Evolutionary conservation across 1,139 yeast species (phyloP).

Genomic region (Blastobotrys apis): DNA sequence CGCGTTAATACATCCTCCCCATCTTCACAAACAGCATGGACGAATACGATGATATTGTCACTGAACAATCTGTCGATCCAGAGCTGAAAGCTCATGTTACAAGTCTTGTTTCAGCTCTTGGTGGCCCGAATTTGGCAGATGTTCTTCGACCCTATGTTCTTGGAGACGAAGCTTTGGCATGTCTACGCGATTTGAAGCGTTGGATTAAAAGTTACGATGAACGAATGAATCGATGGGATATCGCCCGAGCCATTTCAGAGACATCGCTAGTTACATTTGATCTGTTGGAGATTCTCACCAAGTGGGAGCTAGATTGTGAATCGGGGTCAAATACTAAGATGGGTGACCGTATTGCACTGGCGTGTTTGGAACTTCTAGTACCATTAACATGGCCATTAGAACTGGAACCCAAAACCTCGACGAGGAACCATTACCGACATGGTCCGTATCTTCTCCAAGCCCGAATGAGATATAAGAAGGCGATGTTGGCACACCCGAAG

Average conservation of each 20-base stretch:
- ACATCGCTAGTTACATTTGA: slow-evolving; percentile 71
- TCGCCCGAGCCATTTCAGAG: slow-evolving; percentile 84
- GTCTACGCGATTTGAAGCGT: slow-evolving; percentile 79
- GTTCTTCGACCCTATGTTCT: slow-evolving; percentile 60
- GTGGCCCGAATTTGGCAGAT: slow-evolving; percentile 65
- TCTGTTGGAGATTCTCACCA: slow-evolving; percentile 65
- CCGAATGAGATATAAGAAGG: slow-evolving; percentile 68
- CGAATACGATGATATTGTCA: background rate
- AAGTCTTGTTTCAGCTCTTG: slow-evolving; percentile 71
- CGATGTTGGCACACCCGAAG: slow-evolving; percentile 51
- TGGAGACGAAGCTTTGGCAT: slow-evolving; percentile 89
- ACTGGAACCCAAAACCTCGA: slow-evolving; percentile 46
- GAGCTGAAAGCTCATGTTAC: slow-evolving; percentile 61
- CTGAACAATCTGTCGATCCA: slow-evolving; percentile 27
- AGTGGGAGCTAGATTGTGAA: slow-evolving; percentile 55
- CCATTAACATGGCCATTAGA: slow-evolving; percentile 84
- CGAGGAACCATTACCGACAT: slow-evolving; percentile 50
- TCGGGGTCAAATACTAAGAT: slow-evolving; percentile 36
- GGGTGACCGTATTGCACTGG: slow-evolving; percentile 58
- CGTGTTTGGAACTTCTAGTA: slow-evolving; percentile 74
- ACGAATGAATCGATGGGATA: slow-evolving; percentile 61
- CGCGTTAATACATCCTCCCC: background rate
- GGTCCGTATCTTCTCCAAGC: slow-evolving; percentile 60
- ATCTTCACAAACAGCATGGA: background rate
- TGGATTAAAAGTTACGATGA: slow-evolving; percentile 89